phyloP scores from a whole-genome alignment of 179 eudicot genomes.

The Beta corolliflora region DNA sequence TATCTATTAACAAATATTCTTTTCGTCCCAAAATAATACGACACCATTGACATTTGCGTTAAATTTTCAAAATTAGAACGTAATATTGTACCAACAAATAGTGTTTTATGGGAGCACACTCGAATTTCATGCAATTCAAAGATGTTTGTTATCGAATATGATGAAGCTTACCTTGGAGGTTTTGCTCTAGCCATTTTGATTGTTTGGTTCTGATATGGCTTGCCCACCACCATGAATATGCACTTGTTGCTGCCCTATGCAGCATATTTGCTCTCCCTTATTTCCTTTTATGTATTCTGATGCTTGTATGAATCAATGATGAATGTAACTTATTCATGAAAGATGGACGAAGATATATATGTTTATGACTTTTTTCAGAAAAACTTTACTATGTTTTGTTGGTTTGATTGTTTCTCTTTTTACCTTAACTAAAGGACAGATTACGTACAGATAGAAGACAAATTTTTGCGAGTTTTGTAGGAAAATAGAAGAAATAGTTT shows the following conservation, averaged over 20 bases:
- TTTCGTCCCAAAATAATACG: too few relatives aligned
- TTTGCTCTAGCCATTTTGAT: constrained; percentile 93
- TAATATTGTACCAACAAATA: too few relatives aligned
- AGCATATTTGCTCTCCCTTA: constrained; percentile 34
- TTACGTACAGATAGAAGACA: too few relatives aligned
- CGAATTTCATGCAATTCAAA: not conserved
- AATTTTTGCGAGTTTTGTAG: not conserved
- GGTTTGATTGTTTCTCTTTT: not conserved
- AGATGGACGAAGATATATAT: not conserved
- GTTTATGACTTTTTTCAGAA: not conserved
- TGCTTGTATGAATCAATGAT: not conserved
- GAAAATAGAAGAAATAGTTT: not conserved
- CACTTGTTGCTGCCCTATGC: constrained; percentile 79
- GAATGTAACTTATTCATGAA: not conserved
- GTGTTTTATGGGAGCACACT: too few relatives aligned
- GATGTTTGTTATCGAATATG: not conserved
- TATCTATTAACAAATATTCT: too few relatives aligned
- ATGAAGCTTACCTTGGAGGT: constrained; percentile 57
- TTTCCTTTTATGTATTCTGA: not conserved
- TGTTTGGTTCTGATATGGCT: constrained; percentile 93
- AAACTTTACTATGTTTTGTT: not conserved
- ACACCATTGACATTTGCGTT: too few relatives aligned
- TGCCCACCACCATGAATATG: constrained; percentile 99
- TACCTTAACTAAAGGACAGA: not conserved
- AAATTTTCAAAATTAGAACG: too few relatives aligned